These are phyloP conservation scores for Dactylellina cionopaga DNA, from an alignment of 2,329 filamentous ascomycete genomes.

Conservation along the genomic window DNA sequence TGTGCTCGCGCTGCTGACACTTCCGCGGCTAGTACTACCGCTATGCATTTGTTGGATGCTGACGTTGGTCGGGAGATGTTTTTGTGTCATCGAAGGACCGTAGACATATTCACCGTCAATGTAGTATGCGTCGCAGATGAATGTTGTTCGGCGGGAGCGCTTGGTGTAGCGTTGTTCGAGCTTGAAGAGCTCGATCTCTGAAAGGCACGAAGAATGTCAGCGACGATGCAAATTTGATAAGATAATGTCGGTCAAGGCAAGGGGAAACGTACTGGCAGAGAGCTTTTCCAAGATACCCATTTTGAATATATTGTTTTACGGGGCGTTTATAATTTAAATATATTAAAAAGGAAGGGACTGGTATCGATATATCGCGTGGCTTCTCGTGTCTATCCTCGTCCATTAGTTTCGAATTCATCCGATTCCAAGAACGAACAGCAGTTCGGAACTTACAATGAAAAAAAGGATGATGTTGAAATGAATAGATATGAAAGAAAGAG, in stretches of 20 bases:
- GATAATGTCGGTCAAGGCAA: neutral
- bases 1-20: conserved; percentile 40
- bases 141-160: conserved; percentile 87
- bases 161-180: conserved; percentile 95
- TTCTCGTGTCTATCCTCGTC: conserved; percentile 30
- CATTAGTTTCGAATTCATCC: neutral
- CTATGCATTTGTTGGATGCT: conserved; percentile 31
- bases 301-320: conserved; percentile 44
- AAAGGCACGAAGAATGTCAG: conserved; percentile 32
- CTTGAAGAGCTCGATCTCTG: conserved; percentile 73
- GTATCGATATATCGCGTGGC: conserved; percentile 30
- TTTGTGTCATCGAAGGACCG: conserved; percentile 60
- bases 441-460: conserved; percentile 23
- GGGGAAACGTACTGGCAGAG: conserved; percentile 64
- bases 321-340: conserved; percentile 3
- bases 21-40: conserved; percentile 21
- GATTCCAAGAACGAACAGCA: conserved; percentile 14
- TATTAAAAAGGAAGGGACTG: conserved; percentile 19
- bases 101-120: conserved; percentile 96
- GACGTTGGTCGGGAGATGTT: conserved; percentile 27
- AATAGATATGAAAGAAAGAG: neutral
- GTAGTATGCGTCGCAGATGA: conserved; percentile 88
- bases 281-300: conserved; percentile 67
- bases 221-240: neutral
- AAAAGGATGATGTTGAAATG: neutral